A percentile compares a stretch with the other conserved stretches of the same genome.
Conservation (phyloP, 257 asterid genomes). For the Cinchona pubescens region DNA sequence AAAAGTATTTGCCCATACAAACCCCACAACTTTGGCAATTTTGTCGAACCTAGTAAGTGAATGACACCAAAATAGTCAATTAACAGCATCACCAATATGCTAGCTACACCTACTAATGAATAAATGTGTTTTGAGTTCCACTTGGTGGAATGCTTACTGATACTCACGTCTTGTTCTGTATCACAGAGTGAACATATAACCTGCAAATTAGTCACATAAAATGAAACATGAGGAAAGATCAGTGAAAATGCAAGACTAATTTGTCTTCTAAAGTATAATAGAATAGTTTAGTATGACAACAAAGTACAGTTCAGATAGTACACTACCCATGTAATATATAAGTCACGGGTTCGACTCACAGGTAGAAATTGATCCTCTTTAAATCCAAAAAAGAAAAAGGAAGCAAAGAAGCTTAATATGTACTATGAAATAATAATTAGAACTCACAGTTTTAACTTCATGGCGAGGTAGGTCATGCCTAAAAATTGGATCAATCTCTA, state of each 20-base stretch:
- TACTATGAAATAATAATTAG: conserved; percentile 7
- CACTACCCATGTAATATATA: no score
- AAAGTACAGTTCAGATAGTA: no score
- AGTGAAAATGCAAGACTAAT: background rate
- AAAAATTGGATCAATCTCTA: conserved; percentile 44
- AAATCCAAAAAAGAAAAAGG: no score
- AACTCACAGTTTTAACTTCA: conserved; percentile 43
- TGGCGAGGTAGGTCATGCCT: conserved; percentile 69
- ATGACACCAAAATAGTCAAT: conserved; percentile 1
- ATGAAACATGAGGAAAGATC: background rate
- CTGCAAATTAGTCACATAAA: conserved; percentile 31
- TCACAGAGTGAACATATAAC: conserved; percentile 47
- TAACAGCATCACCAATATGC: background rate
- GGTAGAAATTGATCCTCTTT: no score
- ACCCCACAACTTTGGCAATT: conserved; percentile 45
- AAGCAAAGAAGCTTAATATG: background rate
- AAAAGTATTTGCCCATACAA: conserved; percentile 59
- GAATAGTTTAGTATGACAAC: background rate
- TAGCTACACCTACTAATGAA: background rate
- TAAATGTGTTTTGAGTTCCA: background rate
- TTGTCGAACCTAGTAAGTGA: conserved; percentile 41
- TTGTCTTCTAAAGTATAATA: background rate
- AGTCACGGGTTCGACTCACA: no score
- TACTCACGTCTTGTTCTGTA: conserved; percentile 55
- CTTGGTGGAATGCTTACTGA: background rate